Evolutionary conservation across 2,329 filamentous ascomycete species (phyloP).

Genomic region (Aspergillus japonicus): DNA sequence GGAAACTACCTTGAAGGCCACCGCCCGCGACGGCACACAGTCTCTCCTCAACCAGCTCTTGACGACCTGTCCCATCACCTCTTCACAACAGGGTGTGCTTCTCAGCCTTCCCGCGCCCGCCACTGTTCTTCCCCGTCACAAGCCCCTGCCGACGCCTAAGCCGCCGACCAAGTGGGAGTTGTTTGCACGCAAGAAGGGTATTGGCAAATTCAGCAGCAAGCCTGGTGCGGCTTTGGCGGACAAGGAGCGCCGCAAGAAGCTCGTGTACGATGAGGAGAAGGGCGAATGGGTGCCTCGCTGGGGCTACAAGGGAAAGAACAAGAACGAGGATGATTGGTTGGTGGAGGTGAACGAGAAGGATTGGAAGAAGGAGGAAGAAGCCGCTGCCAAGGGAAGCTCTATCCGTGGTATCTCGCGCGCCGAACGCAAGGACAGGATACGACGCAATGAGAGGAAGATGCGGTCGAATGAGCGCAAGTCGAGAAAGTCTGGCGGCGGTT

Average conservation of each 20-base stretch:
- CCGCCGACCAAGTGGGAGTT: conserved; percentile 90
- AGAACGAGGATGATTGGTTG: conserved; percentile 78
- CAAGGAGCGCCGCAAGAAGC: conserved; percentile 63
- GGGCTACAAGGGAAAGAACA: conserved; percentile 91
- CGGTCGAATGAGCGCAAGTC: conserved; percentile 62
- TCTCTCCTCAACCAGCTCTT: conserved; percentile 92
- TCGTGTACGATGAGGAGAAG: conserved; percentile 78
- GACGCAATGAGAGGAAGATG: conserved; percentile 63
- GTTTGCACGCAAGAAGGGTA: conserved; percentile 96
- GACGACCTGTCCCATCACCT: conserved; percentile 76
- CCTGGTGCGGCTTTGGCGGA: conserved; percentile 59
- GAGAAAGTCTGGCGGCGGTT: conserved; percentile 31
- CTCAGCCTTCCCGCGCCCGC: conserved; percentile 70
- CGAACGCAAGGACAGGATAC: conserved; percentile 68
- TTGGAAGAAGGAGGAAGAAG: conserved; percentile 65
- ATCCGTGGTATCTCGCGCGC: conserved; percentile 65
- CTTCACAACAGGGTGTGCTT: conserved; percentile 66
- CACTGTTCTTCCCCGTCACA: conserved; percentile 81
- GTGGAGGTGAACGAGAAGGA: conserved; percentile 84
- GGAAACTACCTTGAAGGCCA: conserved; percentile 68
- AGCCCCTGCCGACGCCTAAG: conserved; percentile 80
- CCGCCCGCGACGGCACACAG: conserved; percentile 87
- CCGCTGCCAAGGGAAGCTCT: conserved; percentile 58
- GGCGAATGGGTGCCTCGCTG: conserved; percentile 92
- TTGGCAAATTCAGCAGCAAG: conserved; percentile 74